phyloP scores from a whole-genome alignment of 2,329 filamentous ascomycete genomes.

The Berkeleyomyces basicola region DNA sequence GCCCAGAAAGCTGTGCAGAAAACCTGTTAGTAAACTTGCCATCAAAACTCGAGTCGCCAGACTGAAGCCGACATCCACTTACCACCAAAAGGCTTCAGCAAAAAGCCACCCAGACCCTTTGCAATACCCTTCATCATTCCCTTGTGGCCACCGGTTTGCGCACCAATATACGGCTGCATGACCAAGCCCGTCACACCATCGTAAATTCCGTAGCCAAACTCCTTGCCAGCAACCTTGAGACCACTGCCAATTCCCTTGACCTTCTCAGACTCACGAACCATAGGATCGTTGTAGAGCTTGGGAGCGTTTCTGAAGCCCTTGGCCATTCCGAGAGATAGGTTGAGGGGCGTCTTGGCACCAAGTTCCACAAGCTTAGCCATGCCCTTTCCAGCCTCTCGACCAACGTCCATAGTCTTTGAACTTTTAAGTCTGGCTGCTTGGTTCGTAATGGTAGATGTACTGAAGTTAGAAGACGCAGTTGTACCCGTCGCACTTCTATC shows the following conservation, averaged over 20 bases:
- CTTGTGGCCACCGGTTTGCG: conserved; percentile 28
- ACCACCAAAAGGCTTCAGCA: conserved; percentile 66
- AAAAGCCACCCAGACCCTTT: conserved; percentile 65
- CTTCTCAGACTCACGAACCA: conserved; percentile 59
- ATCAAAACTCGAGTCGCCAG: not conserved
- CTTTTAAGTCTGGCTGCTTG: not conserved
- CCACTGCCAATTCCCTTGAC: conserved; percentile 65
- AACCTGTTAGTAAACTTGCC: not conserved
- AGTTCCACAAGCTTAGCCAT: conserved; percentile 56
- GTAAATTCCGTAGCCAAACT: conserved; percentile 61
- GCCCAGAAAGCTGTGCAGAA: conserved; percentile 11
- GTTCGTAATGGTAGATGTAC: not conserved
- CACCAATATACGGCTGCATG: conserved; percentile 54
- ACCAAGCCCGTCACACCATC: conserved; percentile 70
- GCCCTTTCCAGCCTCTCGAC: conserved; percentile 35
- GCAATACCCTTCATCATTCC: conserved; percentile 67
- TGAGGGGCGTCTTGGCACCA: conserved; percentile 66
- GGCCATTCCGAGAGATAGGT: conserved; percentile 66
- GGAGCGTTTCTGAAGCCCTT: conserved; percentile 83
- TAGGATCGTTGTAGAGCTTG: conserved; percentile 69
- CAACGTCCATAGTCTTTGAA: conserved; percentile 17
- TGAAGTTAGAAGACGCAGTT: not conserved
- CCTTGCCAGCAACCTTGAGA: conserved; percentile 59
- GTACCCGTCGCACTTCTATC: not conserved
- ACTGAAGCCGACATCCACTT: conserved; percentile 18